Evolutionary conservation across 2,329 filamentous ascomycete species (phyloP), one percentile per base, ranked within the genome.

Genomic region (Mycosphaerelloides madeirae): DNA sequence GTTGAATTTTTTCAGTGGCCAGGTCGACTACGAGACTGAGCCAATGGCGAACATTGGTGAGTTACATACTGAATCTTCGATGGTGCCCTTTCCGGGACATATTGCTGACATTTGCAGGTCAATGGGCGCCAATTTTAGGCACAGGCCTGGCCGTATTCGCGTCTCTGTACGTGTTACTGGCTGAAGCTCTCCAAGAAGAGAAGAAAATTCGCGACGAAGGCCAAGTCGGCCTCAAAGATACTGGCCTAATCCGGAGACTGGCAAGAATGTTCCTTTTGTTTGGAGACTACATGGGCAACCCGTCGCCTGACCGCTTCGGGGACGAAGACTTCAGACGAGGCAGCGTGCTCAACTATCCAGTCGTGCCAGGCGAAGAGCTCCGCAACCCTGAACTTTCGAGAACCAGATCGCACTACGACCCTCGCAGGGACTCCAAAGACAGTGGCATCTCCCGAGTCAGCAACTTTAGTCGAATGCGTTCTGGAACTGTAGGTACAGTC

Each of bases 91-190:
- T 18, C 9, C 29, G 8, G 4, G 13, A 32, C 6, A 32, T 12
- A 14, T 12, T 5, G 13, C 31, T 32, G 9, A 25, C 22, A 6
- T 9, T n/a, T 9, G 15, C 20, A 40, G 74, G 77, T 29, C 78
- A 82, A 65, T 82, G 79, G 79, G 73, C 72, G 12, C 77, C 78
- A 0, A 74, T 82, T 7, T 75, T 76, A 16, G 80, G 77, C 33
- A 80, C 80, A 2, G 70, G 63, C 0, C 65, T 85, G 12, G 80
- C 79, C 2, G 69, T 75, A 1, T 40, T 81, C 0, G 79, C 80
- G 0, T 83, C 81, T 0, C 54, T 83, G 0, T 81, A 80, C 41
- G 56, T 83, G 8, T 61, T 77, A 3, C 54, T 79, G 0, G 70
- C 69, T 43, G 62, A 62, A 8, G 54, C 54, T 11, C 51, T 56